Evolutionary conservation across 140 eudicot species (phyloP).

Genomic region (Erigeron philadelphicus): DNA sequence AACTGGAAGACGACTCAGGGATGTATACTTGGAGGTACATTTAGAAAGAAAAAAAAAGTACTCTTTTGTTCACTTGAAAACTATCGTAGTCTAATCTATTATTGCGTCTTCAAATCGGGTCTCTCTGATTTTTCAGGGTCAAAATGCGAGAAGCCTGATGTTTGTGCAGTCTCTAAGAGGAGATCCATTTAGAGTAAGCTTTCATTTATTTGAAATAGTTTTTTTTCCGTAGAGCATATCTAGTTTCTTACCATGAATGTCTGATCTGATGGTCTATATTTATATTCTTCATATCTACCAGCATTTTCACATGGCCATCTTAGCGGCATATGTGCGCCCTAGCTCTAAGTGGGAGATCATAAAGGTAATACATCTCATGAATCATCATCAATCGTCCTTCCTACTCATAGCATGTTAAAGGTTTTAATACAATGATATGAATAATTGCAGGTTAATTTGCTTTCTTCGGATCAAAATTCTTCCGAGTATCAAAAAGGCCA

Average conservation of each 20-base stretch:
- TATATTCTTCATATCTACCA: conserved; percentile 24
- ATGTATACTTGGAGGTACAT: conserved; percentile 63
- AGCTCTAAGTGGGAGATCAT: conserved; percentile 67
- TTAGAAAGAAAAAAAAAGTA: not conserved
- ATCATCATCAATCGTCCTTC: not conserved
- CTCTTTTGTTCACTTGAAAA: conserved; percentile 6
- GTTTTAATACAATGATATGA: not conserved
- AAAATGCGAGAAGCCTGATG: conserved; percentile 46
- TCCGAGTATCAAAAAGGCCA: conserved; percentile 29
- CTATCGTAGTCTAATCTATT: not conserved
- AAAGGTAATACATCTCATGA: conserved; percentile 42
- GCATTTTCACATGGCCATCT: conserved; percentile 82
- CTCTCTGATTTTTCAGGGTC: conserved; percentile 46
- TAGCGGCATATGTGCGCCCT: conserved; percentile 63
- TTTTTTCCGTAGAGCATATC: not conserved
- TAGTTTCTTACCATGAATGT: not conserved
- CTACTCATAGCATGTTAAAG: not conserved
- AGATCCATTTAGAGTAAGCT: conserved; percentile 77
- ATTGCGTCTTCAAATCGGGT: not conserved
- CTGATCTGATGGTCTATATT: not conserved
- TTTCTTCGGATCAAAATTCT: conserved; percentile 34
- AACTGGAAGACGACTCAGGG: conserved; percentile 81
- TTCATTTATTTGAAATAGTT: not conserved
- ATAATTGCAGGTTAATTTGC: conserved; percentile 55
- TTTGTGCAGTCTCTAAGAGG: conserved; percentile 87